Evolutionary conservation across 495 filamentous ascomycete species (phyloP).

Genomic region (Peziza echinospora): DNA sequence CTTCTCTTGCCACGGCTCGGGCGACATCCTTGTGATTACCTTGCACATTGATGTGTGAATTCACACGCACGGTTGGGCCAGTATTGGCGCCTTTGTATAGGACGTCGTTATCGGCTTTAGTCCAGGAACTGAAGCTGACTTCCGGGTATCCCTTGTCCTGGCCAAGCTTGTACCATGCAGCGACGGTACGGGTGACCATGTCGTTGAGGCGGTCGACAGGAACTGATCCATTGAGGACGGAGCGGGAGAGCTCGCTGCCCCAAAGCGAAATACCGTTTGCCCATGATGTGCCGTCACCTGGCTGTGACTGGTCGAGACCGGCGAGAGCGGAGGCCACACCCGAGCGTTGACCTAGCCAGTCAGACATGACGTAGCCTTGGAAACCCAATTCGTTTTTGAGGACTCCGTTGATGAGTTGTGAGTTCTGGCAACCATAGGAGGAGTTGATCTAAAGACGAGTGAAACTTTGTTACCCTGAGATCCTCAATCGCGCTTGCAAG

Average conservation of each 20-base stretch:
- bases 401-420: constrained; percentile 45
- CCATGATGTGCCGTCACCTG: constrained; percentile 35
- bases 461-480: constrained; percentile 1
- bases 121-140: constrained; percentile 46
- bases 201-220: constrained; percentile 54
- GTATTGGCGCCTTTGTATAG: constrained; percentile 28
- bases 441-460: constrained; percentile 38
- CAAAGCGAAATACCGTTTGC: constrained; percentile 38
- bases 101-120: constrained; percentile 24
- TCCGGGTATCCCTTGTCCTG: constrained; percentile 46
- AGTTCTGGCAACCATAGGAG: constrained; percentile 47
- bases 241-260: constrained; percentile 44
- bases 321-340: constrained; percentile 49
- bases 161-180: constrained; percentile 55
- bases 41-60: constrained; percentile 62
- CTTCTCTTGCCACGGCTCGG: constrained; percentile 49
- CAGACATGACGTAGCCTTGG: constrained; percentile 40
- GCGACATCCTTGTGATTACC: constrained; percentile 49
- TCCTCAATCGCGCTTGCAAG: neutral
- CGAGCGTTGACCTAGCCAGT: constrained; percentile 56
- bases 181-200: constrained; percentile 46
- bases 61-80: constrained; percentile 11
- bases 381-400: constrained; percentile 62
- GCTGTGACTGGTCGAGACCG: constrained; percentile 64
- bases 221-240: constrained; percentile 46